These are phyloP conservation scores for Cladosporium sp. DNA, from an alignment of 2,329 filamentous ascomycete genomes.

Conservation along the genomic window DNA sequence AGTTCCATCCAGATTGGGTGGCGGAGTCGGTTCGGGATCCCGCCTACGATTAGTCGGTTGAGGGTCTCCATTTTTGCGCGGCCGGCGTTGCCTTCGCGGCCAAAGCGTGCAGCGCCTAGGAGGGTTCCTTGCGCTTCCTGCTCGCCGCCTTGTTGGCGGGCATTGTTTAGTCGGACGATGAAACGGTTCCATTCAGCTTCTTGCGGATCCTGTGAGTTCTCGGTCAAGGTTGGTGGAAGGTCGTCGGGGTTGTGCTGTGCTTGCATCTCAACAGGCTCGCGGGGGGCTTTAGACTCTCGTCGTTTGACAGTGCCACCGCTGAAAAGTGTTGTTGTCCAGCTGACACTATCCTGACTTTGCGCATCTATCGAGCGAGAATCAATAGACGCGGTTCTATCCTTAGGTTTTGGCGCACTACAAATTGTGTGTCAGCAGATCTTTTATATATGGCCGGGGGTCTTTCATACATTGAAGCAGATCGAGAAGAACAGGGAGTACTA, in stretches of 20 bases:
- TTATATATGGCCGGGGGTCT: no score
- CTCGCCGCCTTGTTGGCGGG: slow-evolving; percentile 24
- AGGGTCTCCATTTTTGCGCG: slow-evolving; percentile 69
- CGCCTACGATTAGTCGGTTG: slow-evolving; percentile 75
- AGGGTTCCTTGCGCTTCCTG: slow-evolving; percentile 67
- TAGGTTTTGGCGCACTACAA: slow-evolving; percentile 11
- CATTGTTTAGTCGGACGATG: slow-evolving; percentile 24
- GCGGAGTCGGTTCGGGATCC: slow-evolving; percentile 82
- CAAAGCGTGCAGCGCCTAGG: slow-evolving; percentile 82
- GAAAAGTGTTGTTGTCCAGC: slow-evolving; percentile 24
- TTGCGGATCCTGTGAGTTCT: slow-evolving; percentile 26
- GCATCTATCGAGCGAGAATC: slow-evolving; percentile 15
- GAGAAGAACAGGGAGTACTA: slow-evolving; percentile 23
- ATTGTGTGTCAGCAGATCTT: no score
- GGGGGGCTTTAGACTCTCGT: slow-evolving; percentile 19
- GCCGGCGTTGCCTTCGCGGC: slow-evolving; percentile 86
- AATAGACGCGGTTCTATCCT: slow-evolving; percentile 19
- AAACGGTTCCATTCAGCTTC: slow-evolving; percentile 33
- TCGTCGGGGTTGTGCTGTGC: slow-evolving; percentile 29
- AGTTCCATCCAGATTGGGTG: slow-evolving; percentile 95
- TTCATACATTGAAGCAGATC: slow-evolving; percentile 23
- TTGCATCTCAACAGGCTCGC: slow-evolving; percentile 30
- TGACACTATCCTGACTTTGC: slow-evolving; percentile 25
- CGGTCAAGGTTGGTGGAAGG: slow-evolving; percentile 28
- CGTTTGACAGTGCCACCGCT: slow-evolving; percentile 23